phyloP scores from a whole-genome alignment of 345 rosid species.

The Balakata baccata region DNA sequence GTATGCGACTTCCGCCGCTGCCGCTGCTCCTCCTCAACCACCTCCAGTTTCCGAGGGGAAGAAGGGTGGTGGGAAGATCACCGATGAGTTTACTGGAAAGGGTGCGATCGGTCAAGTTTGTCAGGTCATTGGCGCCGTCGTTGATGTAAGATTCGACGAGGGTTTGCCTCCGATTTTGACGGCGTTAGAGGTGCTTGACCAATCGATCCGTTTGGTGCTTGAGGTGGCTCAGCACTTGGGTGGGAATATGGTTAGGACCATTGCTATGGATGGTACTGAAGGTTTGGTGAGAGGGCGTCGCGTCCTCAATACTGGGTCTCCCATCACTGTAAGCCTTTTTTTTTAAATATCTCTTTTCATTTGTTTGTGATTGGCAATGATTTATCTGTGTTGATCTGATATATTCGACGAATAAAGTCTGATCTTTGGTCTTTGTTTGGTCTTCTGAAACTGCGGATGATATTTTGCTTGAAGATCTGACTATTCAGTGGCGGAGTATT shows the following conservation, averaged over 20 bases:
- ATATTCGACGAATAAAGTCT: background rate
- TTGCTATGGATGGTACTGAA: constrained; percentile 96
- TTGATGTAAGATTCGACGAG: constrained; percentile 81
- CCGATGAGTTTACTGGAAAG: constrained; percentile 78
- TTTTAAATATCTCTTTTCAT: background rate
- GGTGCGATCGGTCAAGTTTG: constrained; percentile 89
- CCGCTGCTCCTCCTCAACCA: constrained; percentile 35
- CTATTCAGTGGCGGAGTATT: background rate
- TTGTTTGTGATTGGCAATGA: background rate
- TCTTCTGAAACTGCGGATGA: background rate
- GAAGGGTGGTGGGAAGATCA: constrained; percentile 58
- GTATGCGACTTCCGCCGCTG: constrained; percentile 57
- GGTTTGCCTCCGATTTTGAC: constrained; percentile 95
- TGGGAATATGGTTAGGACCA: constrained; percentile 73
- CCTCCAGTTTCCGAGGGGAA: constrained; percentile 30
- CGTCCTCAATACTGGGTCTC: constrained; percentile 86
- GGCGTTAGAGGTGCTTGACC: constrained; percentile 73
- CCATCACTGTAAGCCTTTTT: constrained; percentile 60
- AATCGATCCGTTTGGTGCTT: constrained; percentile 66
- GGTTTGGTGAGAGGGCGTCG: constrained; percentile 76
- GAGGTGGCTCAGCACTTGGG: constrained; percentile 99
- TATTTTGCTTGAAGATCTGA: constrained; percentile 1
- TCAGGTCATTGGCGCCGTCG: constrained; percentile 95
- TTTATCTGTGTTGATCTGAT: background rate
- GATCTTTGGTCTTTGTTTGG: background rate